Evolutionary conservation across 1,139 yeast genomes (phyloP), one percentile per base, ranked within the genome.

Genomic region (Zygosaccharomyces sapae): DNA sequence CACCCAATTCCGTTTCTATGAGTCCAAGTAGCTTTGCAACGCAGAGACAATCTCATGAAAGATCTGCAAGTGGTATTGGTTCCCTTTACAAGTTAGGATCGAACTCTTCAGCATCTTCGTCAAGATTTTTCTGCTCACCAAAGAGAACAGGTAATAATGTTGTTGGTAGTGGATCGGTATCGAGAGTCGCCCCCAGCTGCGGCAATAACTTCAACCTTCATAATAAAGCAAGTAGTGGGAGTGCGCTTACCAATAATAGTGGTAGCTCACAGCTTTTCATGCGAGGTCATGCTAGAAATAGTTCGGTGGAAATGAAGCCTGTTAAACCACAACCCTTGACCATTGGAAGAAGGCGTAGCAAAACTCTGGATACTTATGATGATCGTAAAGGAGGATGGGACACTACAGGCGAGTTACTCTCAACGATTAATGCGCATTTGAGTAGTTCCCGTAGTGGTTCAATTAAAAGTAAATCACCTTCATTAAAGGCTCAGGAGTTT

Each of bases 281-380:
- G 20, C 27, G 34, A 16, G 41, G 41, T 20, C 52, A 49, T 27
- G 38, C 48, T 8, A 49, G 49, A 34, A 42, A 46, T 24, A 41
- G 48, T 24, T 49, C 52, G 6, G 38, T 44, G n/a, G 52, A 49
- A 30, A 37, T 49, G 18, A 46, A 49, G 27, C 24, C 45, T 12
- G 41, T 44, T 3, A 44, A 46, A 25, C 39, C 44, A 3, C 42
- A 43, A 18, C 33, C 43, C 3, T 35, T 45, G 22, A 41, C 43
- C 7, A 46, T 52, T 1, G 53, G 50, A 7, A 55, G 66, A 44
- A 52, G 58, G 41, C 58, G 68, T 43, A 63, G 68, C 50, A 58
- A 58, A 40, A 63, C 68, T 0, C 56, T 63, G 5, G 68, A 61
- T 40, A 48, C 57, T 2, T 50, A 55, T 16, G 67, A 61, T 41